Percentiles rank a stretch among this genome's conserved stretches.
These are phyloP conservation scores for Catharanthus roseus DNA, from an alignment of 257 asterid species.

Conservation along the genomic window DNA sequence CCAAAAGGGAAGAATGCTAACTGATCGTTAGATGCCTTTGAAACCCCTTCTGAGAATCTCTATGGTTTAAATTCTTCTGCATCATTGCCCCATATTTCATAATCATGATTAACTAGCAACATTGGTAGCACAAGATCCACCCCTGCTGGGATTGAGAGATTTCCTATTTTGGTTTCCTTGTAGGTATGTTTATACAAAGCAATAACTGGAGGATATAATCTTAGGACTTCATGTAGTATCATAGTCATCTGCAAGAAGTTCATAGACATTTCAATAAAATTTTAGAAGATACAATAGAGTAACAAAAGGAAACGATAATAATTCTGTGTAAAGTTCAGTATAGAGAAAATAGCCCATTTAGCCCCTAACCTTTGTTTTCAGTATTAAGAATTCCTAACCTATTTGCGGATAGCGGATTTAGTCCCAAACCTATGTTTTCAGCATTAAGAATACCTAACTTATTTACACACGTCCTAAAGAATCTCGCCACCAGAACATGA, in stretches of 20 bases:
- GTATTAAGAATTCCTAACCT: too few species aligned
- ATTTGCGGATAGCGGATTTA: too few species aligned
- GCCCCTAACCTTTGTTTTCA: too few species aligned
- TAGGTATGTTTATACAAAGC: slow-evolving; percentile 31
- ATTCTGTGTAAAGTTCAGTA: not conserved
- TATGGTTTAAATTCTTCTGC: slow-evolving; percentile 48
- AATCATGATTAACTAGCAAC: slow-evolving; percentile 37
- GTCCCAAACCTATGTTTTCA: too few species aligned
- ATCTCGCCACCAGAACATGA: too few species aligned
- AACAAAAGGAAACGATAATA: not conserved
- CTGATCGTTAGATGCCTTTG: slow-evolving; percentile 41
- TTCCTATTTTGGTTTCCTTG: slow-evolving; percentile 36
- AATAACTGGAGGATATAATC: slow-evolving; percentile 51
- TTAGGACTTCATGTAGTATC: slow-evolving; percentile 44
- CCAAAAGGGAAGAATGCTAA: slow-evolving; percentile 54
- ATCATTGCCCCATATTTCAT: slow-evolving; percentile 55
- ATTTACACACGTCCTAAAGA: too few species aligned
- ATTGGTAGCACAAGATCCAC: slow-evolving; percentile 37
- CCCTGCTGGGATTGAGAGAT: slow-evolving; percentile 35
- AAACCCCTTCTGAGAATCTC: slow-evolving; percentile 42
- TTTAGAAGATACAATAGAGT: not conserved
- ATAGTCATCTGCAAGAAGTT: slow-evolving; percentile 34
- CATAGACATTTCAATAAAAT: not conserved
- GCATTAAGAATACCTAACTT: too few species aligned
- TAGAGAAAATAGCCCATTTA: too few species aligned